These are phyloP conservation scores for Verticillium dahliae DNA, from an alignment of 2,329 filamentous ascomycete species.

Conservation along the genomic window DNA sequence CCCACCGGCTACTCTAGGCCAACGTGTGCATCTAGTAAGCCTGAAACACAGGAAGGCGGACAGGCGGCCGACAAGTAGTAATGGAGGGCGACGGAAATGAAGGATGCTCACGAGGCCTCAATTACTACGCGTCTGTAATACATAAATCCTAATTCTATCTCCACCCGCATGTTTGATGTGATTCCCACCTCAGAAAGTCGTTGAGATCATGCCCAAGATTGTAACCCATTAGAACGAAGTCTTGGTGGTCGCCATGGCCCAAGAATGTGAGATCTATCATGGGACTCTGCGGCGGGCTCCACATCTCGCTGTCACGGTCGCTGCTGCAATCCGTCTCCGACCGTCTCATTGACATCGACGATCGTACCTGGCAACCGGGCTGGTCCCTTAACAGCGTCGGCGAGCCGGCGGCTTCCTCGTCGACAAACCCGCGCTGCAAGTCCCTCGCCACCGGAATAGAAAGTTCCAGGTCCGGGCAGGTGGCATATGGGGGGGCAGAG, in stretches of 20 bases:
- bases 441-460: conserved; percentile 30
- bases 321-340: background rate
- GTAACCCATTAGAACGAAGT: background rate
- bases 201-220: background rate
- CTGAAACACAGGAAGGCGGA: background rate
- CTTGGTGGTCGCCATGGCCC: background rate
- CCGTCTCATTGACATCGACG: background rate
- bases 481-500: background rate
- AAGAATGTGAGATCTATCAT: background rate
- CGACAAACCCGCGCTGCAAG: conserved; percentile 16
- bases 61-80: background rate
- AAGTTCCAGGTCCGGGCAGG: conserved; percentile 22
- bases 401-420: no score
- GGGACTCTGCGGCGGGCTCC: background rate
- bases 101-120: background rate
- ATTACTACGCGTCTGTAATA: background rate
- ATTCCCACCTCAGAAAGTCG: background rate
- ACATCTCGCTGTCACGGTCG: background rate
- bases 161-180: background rate
- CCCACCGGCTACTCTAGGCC: background rate
- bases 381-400: no score
- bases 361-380: background rate
- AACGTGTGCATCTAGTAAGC: background rate
- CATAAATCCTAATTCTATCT: background rate
- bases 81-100: background rate